Evolutionary conservation across 2,329 filamentous ascomycete genomes (phyloP).

Genomic region (Ilyonectria mors-panacis): DNA sequence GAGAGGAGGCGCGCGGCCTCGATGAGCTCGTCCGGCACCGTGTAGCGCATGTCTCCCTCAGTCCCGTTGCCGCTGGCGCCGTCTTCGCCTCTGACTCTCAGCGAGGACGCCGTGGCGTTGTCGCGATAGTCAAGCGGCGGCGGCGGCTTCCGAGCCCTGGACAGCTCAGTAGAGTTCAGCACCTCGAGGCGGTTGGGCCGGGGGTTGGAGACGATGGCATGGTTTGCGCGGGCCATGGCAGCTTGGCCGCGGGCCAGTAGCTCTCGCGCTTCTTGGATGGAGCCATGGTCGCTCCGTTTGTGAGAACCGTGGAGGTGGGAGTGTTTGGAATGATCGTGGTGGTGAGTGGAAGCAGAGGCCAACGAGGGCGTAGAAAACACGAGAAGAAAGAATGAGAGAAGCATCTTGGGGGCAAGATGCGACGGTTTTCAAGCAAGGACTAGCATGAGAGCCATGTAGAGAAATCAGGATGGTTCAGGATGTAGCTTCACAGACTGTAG

Average conservation of each 20-base stretch:
- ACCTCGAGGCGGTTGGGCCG: constrained; percentile 23
- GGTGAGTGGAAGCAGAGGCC: neutral
- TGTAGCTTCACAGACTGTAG: neutral
- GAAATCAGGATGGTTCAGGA: neutral
- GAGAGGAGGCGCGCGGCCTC: constrained; percentile 25
- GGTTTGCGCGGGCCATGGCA: constrained; percentile 25
- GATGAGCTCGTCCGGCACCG: constrained; percentile 27
- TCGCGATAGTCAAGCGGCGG: constrained; percentile 17
- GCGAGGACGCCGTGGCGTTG: neutral
- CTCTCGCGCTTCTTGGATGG: constrained; percentile 4
- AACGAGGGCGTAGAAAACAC: neutral
- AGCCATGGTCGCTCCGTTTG: neutral
- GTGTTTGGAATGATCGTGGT: neutral
- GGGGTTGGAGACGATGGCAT: constrained; percentile 22
- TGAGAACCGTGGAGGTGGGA: neutral
- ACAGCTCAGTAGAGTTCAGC: constrained; percentile 23
- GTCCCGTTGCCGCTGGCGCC: neutral
- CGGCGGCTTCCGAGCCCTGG: constrained; percentile 21
- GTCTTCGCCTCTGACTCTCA: neutral
- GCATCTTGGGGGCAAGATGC: neutral
- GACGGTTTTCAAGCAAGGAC: neutral
- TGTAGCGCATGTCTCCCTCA: constrained; percentile 1
- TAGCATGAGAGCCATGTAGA: neutral
- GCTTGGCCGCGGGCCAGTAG: constrained; percentile 18
- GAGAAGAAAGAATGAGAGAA: neutral